phyloP scores from a whole-genome alignment of 495 filamentous ascomycete species.

The Hypoxylon perforatum region DNA sequence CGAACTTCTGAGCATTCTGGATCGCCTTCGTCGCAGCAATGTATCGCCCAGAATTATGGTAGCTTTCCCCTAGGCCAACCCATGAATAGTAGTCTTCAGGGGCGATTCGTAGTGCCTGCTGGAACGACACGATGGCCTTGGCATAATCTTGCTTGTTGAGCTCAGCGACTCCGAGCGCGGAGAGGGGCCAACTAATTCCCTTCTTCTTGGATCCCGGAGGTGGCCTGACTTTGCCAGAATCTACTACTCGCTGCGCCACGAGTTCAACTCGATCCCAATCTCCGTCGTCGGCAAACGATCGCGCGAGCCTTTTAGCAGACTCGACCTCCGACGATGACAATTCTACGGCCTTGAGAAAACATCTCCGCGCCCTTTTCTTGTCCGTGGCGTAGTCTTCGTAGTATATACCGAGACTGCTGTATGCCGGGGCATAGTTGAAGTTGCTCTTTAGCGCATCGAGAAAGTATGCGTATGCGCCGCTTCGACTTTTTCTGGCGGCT shows the following conservation, averaged over 20 bases:
- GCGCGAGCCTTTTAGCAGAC: conserved; percentile 87
- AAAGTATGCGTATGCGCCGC: conserved; percentile 80
- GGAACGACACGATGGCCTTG: conserved; percentile 89
- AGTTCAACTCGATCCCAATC: conserved; percentile 98
- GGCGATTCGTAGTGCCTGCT: conserved; percentile 84
- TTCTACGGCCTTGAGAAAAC: conserved; percentile 97
- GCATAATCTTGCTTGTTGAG: conserved; percentile 92
- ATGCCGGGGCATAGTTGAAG: conserved; percentile 90
- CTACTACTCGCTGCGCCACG: conserved; percentile 88
- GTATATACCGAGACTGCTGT: conserved; percentile 93
- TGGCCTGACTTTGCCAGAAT: conserved; percentile 89
- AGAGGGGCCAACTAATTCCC: conserved; percentile 94
- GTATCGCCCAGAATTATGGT: conserved; percentile 91
- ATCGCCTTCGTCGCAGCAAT: conserved; percentile 94
- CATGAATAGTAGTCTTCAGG: conserved; percentile 92
- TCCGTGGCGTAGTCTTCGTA: conserved; percentile 92
- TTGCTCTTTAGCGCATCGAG: conserved; percentile 86
- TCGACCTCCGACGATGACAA: conserved; percentile 86
- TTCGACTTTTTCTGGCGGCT: conserved; percentile 77
- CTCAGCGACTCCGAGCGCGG: conserved; percentile 95
- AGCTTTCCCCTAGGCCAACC: conserved; percentile 95
- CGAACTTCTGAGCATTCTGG: conserved; percentile 77
- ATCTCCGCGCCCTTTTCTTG: conserved; percentile 82
- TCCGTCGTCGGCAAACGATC: conserved; percentile 83
- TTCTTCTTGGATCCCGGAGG: conserved; percentile 91